Evolutionary conservation across 495 filamentous ascomycete species (phyloP).

Genomic region (Penicillium lividum): DNA sequence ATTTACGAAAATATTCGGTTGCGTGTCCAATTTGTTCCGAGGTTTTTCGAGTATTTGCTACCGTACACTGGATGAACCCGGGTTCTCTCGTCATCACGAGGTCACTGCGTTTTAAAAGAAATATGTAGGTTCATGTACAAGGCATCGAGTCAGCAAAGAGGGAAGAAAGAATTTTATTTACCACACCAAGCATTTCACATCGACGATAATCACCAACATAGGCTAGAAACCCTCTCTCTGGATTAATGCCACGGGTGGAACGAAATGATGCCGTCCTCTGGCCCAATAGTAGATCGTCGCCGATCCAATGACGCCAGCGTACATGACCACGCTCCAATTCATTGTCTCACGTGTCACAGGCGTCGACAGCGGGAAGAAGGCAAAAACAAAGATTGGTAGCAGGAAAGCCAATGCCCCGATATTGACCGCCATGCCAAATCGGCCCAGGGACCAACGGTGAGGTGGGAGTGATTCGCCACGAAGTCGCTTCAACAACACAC

Average conservation of each 20-base stretch:
- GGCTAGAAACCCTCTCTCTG: slow-evolving; percentile 33
- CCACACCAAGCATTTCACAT: too few relatives aligned
- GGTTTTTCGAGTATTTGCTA: background rate
- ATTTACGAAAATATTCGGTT: background rate
- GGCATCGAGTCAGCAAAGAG: background rate
- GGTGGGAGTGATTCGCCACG: slow-evolving; percentile 42
- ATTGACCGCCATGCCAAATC: slow-evolving; percentile 51
- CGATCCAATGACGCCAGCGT: slow-evolving; percentile 44
- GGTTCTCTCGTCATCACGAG: background rate
- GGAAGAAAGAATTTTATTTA: background rate
- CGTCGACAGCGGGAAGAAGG: slow-evolving; percentile 51
- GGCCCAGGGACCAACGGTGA: slow-evolving; percentile 52
- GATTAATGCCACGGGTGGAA: slow-evolving; percentile 45
- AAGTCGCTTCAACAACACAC: slow-evolving; percentile 48
- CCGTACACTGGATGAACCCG: background rate
- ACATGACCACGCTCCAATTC: slow-evolving; percentile 54
- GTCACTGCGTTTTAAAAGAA: too few relatives aligned
- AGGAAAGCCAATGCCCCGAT: slow-evolving; percentile 41
- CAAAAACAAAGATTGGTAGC: slow-evolving; percentile 51
- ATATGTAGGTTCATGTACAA: background rate
- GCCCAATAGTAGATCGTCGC: slow-evolving; percentile 48
- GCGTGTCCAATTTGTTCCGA: background rate
- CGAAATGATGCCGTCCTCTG: slow-evolving; percentile 44
- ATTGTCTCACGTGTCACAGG: slow-evolving; percentile 42
- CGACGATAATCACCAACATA: too few relatives aligned